Evolutionary conservation across 1,139 yeast genomes (phyloP), one percentile per base, ranked within the genome.

Genomic region (Geotrichum siamense): DNA sequence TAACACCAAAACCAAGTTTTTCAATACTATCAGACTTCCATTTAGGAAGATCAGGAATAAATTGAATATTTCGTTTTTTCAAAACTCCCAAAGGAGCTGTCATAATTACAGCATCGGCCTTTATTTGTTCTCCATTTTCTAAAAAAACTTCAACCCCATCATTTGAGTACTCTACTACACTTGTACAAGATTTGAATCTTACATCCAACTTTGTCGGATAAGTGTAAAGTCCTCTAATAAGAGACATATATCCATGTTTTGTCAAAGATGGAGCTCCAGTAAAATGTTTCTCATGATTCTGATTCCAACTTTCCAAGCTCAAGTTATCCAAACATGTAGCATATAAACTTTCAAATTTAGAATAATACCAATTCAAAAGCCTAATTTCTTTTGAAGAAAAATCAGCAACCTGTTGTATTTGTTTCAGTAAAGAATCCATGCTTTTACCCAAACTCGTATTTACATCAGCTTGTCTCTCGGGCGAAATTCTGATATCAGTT

Each of bases 71-170:
- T 9, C 68, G 56, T 28, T 60, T 60, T 49, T 69, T 69, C 34
- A 69, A 54, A 2, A 68, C 68, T 1, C 72, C 72, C 3, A 69
- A 56, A 1, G 73, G 73, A 1, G 63, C 66, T 1, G 72, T 66
- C 21, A 67, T 58, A 1, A 68, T 57, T 5, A 64, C 67, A 10
- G 67, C 57, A 45, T 68, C 70, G 2, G 71, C 72, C 3, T 55
- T 51, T 16, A 69, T 56, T 16, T 56, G 56, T 33, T 66, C 71
- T 12, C 71, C 71, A 45, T 65, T 64, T 38, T 64, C 68, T 25
- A 68, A 51, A 34, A 59, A 56, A n/a, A 67, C 55, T 26, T 58
- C 59, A 5, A 56, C 57, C n/a, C 48, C 48, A 16, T 43, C 39
- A 8, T 55, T 54, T 13, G 55, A 57, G 44, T 65, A 67, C 45